phyloP scores from a whole-genome alignment of 495 filamentous ascomycete species.

The Tuber borchii region DNA sequence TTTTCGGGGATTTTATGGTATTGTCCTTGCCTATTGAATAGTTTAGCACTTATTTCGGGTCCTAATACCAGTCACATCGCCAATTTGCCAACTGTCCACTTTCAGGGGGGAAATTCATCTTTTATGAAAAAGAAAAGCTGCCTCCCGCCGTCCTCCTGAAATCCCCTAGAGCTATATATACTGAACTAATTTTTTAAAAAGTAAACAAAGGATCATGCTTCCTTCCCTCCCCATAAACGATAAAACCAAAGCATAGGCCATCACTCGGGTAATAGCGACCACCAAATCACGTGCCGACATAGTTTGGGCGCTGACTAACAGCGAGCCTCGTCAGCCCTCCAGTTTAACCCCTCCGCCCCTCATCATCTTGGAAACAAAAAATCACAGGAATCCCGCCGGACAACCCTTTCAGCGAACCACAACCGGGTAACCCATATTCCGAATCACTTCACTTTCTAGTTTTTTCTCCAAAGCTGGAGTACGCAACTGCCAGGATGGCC shows the following conservation, averaged over 20 bases:
- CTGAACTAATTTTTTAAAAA: neutral
- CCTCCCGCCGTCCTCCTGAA: neutral
- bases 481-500: slow-evolving; percentile 88
- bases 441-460: neutral
- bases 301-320: neutral
- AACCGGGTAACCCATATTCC: neutral
- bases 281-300: neutral
- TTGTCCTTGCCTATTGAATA: neutral
- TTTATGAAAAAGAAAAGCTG: neutral
- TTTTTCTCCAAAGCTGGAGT: slow-evolving; percentile 58
- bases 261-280: neutral
- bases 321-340: neutral
- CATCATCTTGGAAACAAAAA: slow-evolving; percentile 19
- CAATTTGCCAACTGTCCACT: neutral
- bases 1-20: too few relatives aligned
- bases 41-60: neutral
- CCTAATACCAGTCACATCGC: neutral
- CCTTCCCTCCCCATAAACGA: neutral
- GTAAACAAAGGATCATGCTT: neutral
- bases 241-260: neutral
- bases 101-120: neutral
- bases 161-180: neutral
- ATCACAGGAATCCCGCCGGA: slow-evolving; percentile 14
- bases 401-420: neutral
- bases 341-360: slow-evolving; percentile 29